Base-by-base conservation (phyloP, 192 early-diverging fungal genomes). In the Spinellus fusiger region DNA sequence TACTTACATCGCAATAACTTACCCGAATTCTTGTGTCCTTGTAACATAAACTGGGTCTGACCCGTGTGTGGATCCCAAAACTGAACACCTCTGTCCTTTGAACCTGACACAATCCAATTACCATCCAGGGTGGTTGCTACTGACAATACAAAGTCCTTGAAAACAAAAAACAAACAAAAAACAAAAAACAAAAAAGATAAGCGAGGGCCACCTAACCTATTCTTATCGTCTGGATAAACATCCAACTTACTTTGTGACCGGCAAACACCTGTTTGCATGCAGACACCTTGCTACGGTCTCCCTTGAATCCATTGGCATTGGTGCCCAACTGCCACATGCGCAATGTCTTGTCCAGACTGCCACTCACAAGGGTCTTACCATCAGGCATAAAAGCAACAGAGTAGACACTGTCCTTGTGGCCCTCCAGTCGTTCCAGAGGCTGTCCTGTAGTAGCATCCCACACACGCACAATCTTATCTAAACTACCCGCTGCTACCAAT, bases 11-110 rank as follows among this genome's bases (percentile, higher is more conserved):
- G 22, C 59, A 50, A 66, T 26, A 23, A 50, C 53, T 48, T 70
- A 91, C 88, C 88, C 58, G 95, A 96, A 72, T 99, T 98, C 76
- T 96, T 96, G 66, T 99, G 97, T 28, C 97, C 97, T 63, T 90
- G 90, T 58, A 99, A 75, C 87, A 89, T 89, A 56, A 89, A 89
- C 62, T 89, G 86, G 29, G 81, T 85, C 61, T 82, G 76, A 27
- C 74, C 83, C 4, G 80, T 83, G 31, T 76, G 78, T 28, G 91
- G 89, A 73, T 94, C 92, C 95, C 94, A 96, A 63, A 98, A 93
- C 56, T 91, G 92, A 56, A 99, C 93, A 28, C 83, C 84, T 56
- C 93, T 85, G 66, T 96, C 94, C 71, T 98, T 95, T 66, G 87
- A 89, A 27, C 92, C 91, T 61, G 89, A 89, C 18, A 95, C 90